Base-by-base conservation (phyloP, 1,284 basidiomycete genomes). In the Ceratobasidium sp. region DNA sequence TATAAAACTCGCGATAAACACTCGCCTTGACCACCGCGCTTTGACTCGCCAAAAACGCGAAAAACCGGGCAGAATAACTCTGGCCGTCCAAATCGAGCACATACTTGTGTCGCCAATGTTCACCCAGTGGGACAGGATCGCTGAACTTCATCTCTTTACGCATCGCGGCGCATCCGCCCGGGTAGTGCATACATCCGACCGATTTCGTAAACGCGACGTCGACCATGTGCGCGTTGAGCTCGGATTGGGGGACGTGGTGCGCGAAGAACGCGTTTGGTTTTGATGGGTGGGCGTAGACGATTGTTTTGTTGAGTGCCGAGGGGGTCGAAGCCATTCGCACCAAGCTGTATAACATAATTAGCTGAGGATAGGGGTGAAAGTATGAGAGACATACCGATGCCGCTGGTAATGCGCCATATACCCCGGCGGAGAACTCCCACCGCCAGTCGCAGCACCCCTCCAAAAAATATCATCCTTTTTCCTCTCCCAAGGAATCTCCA, bases 31-130 rank as follows among this genome's bases (percentile, higher is more conserved):
- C 84, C 9, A 96, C 94, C 0, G 93, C 96, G 81, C 94, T 96
- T 84, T 96, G 94, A 67, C 90, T 93, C 65, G 94, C 94, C 84
- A 97, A 86, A 82, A 96, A 92, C 0, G 94, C 91, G 86, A 97
- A 91, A 83, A 97, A 94, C 64, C 94, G 88, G 5, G 93, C 96
- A 54, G 94, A 96, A 84, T 98, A 98, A n/a, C 94, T 93, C 92
- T 96, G 96, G 48, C 96, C 96, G 83, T 98, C 96, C 74, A 98
- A 84, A 84, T 98, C 96, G 79, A 97, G 86, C 33, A 97, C 87
- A 83, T 96, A 97, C 86, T 97, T 97, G 87, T 96, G 94, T 75
- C 91, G 88, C 96, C 96, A 98, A 82, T 96, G 93, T 79, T 92
- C 90, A 3, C 95, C 94, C 0, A 98, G 87, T 5, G 93, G 91